A percentile compares a stretch with the other conserved stretches of the same genome.
Evolutionary conservation across 495 filamentous ascomycete species (phyloP).

Genomic region (Trichoderma reesei): DNA sequence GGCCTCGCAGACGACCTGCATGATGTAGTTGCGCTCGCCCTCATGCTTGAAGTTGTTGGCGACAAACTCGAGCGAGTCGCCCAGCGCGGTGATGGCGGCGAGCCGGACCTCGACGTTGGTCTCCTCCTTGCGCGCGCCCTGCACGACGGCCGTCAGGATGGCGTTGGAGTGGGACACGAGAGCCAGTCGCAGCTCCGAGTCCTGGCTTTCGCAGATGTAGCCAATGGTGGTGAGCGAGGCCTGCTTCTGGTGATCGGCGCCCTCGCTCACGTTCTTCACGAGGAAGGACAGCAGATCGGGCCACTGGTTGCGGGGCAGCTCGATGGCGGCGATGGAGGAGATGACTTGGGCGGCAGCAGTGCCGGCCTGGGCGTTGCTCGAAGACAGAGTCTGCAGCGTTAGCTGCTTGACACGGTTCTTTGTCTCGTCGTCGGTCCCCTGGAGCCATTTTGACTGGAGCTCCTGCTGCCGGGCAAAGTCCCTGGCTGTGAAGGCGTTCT

Average conservation of each 20-base stretch:
- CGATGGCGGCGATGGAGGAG: constrained; percentile 86
- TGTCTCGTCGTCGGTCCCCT: constrained; percentile 63
- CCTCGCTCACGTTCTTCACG: constrained; percentile 84
- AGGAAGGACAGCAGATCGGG: constrained; percentile 82
- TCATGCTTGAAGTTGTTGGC: constrained; percentile 97
- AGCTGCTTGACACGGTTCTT: constrained; percentile 83
- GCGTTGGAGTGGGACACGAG: constrained; percentile 85
- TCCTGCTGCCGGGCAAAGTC: constrained; percentile 77
- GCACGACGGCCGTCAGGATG: constrained; percentile 93
- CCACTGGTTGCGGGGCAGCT: constrained; percentile 90
- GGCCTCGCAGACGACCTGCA: constrained; percentile 99
- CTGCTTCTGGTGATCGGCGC: constrained; percentile 81
- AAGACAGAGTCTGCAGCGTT: constrained; percentile 71
- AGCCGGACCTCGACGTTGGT: constrained; percentile 77
- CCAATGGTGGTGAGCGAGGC: constrained; percentile 88
- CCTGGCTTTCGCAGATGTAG: constrained; percentile 94
- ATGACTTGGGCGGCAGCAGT: constrained; percentile 90
- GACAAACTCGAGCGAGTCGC: constrained; percentile 97
- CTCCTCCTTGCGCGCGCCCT: constrained; percentile 95
- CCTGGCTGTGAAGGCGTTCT: constrained; percentile 92
- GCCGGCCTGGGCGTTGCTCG: constrained; percentile 67
- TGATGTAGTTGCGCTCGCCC: constrained; percentile 98
- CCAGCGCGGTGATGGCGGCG: constrained; percentile 85
- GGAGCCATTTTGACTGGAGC: constrained; percentile 83
- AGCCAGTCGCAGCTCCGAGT: constrained; percentile 71